A percentile compares a stretch with the other conserved stretches of the same genome.
These are phyloP conservation scores for Alternaria gaisen DNA, from an alignment of 2,329 filamentous ascomycete species.

Conservation along the genomic window DNA sequence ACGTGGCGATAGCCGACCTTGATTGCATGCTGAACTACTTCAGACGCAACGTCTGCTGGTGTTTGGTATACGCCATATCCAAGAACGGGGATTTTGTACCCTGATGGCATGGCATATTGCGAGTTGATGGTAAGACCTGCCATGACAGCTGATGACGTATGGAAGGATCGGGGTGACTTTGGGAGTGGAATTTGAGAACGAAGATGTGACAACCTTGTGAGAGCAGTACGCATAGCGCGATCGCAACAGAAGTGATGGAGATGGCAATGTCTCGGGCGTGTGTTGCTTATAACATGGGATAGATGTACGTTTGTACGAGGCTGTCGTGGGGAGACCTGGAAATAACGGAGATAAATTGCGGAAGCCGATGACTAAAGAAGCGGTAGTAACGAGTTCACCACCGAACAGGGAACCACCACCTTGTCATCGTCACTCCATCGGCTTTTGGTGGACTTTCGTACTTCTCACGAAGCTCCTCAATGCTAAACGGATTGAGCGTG, in stretches of 20 bases:
- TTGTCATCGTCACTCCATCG: not conserved
- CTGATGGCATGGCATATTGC: constrained; percentile 65
- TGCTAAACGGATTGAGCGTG: not conserved
- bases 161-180: constrained; percentile 19
- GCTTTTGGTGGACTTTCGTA: not conserved
- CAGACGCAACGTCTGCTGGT: constrained; percentile 65
- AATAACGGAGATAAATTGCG: constrained; percentile 5
- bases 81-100: constrained; percentile 67
- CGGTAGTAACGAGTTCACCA: not conserved
- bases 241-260: not conserved
- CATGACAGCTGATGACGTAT: constrained; percentile 51
- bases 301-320: not conserved
- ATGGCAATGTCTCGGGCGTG: not conserved
- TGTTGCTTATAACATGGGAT: not conserved
- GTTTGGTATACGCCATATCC: constrained; percentile 64
- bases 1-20: constrained; percentile 69
- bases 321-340: not conserved
- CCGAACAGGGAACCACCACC: not conserved
- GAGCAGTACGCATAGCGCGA: constrained; percentile 13
- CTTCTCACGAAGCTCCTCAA: not conserved
- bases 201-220: constrained; percentile 24
- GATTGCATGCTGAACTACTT: constrained; percentile 67
- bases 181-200: constrained; percentile 20
- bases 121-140: constrained; percentile 56
- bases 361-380: not conserved